phyloP scores from a whole-genome alignment of 2,329 filamentous ascomycete genomes.

The Botrytis elliptica region DNA sequence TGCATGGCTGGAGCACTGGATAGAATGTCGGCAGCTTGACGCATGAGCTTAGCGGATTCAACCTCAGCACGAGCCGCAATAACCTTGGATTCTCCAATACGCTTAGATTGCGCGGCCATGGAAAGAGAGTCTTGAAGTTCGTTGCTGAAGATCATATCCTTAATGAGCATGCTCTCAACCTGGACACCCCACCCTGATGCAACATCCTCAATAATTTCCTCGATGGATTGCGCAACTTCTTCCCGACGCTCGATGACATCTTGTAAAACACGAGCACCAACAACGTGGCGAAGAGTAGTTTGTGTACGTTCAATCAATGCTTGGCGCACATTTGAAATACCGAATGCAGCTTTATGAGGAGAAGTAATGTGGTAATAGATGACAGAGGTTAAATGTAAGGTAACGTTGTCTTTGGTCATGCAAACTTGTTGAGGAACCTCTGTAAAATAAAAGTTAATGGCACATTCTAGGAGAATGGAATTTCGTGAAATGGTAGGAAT shows the following conservation, averaged over 20 bases:
- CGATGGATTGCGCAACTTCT: conserved; percentile 91
- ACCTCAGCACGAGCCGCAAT: conserved; percentile 97
- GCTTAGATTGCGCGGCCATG: conserved; percentile 98
- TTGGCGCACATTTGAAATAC: conserved; percentile 90
- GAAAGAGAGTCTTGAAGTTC: conserved; percentile 94
- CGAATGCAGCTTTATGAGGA: conserved; percentile 95
- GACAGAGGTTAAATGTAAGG: conserved; percentile 87
- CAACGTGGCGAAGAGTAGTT: conserved; percentile 94
- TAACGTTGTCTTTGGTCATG: conserved; percentile 99
- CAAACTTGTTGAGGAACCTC: conserved; percentile 95
- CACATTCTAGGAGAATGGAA: not conserved
- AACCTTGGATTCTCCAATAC: conserved; percentile 97
- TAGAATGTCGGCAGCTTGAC: conserved; percentile 89
- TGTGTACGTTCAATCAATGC: conserved; percentile 98
- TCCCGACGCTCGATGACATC: conserved; percentile 98
- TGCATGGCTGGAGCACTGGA: conserved; percentile 95
- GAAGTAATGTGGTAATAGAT: conserved; percentile 98
- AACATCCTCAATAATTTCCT: conserved; percentile 96
- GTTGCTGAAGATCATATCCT: conserved; percentile 96
- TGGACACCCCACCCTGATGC: conserved; percentile 91
- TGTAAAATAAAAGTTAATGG: conserved; percentile 26
- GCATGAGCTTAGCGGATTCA: conserved; percentile 91
- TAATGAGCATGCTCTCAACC: conserved; percentile 98
- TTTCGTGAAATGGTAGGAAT: not conserved
- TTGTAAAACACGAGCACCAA: conserved; percentile 91